Conservation (phyloP, 2,329 filamentous ascomycete genomes). For the Diplodia scrobiculata region DNA sequence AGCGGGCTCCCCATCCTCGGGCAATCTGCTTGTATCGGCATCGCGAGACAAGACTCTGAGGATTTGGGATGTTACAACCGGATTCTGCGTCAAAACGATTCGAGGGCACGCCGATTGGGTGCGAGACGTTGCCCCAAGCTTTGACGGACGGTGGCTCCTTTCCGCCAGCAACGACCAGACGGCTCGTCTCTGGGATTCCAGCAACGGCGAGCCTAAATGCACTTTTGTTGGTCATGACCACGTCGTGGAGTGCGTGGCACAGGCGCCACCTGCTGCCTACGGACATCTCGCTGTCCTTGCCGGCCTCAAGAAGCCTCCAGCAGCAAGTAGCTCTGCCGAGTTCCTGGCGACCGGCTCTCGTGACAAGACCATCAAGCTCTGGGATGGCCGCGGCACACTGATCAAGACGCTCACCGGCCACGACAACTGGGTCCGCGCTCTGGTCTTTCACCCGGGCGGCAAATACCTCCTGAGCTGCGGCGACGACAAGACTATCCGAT, state of each 20-base stretch:
- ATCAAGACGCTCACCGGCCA: slow-evolving; percentile 84
- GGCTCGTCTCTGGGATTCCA: slow-evolving; percentile 81
- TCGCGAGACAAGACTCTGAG: slow-evolving; percentile 81
- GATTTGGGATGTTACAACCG: slow-evolving; percentile 91
- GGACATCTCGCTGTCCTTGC: slow-evolving; percentile 74
- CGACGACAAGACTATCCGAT: slow-evolving; percentile 89
- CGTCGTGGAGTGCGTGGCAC: slow-evolving; percentile 78
- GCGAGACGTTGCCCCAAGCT: slow-evolving; percentile 79
- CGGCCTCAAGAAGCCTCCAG: slow-evolving; percentile 79
- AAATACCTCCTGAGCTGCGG: slow-evolving; percentile 84
- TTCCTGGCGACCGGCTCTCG: slow-evolving; percentile 86
- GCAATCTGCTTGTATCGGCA: slow-evolving; percentile 82
- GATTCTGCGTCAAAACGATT: slow-evolving; percentile 89
- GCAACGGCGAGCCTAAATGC: slow-evolving; percentile 71
- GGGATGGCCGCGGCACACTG: slow-evolving; percentile 81
- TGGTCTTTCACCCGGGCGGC: slow-evolving; percentile 88
- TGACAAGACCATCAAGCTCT: slow-evolving; percentile 88
- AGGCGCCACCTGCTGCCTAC: slow-evolving; percentile 80
- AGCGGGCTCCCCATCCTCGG: slow-evolving; percentile 73
- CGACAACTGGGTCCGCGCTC: slow-evolving; percentile 87
- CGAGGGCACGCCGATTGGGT: slow-evolving; percentile 87
- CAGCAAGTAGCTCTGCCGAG: slow-evolving; percentile 73
- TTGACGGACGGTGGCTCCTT: slow-evolving; percentile 79
- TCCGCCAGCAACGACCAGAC: slow-evolving; percentile 83
- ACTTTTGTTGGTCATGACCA: slow-evolving; percentile 86